Base-by-base conservation (phyloP, 1,284 basidiomycete genomes). In the Entoloma clypeatum region DNA sequence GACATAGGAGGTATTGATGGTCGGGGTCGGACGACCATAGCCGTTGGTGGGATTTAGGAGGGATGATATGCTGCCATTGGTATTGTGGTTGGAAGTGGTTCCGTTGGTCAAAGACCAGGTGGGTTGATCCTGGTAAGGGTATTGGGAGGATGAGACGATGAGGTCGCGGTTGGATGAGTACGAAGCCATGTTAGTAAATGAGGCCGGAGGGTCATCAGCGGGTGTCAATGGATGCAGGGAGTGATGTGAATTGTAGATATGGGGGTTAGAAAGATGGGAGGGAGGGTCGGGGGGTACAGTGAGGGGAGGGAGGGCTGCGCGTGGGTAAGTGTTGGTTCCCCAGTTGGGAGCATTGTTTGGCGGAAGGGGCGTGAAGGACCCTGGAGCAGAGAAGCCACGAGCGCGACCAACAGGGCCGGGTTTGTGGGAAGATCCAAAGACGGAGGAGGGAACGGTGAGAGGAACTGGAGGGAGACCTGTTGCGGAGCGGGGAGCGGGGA, bases 381-480 rank as follows among this genome's bases (percentile, higher is more conserved):
- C 82, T 36, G 86, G 86, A 2, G 85, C 83, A 45, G 86, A 86
- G 59, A 88, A 86, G 21, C 86, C 86, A 41, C 87, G 79, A 8
- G 80, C 71, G 40, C 86, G 76, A 44, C 77, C 77, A 43, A 71
- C 63, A 19, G 69, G 52, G 48, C 67, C 56, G 53, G 69, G 60
- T 52, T 71, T 71, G 55, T 67, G 59, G 51, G 70, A 53, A 38
- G 68, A 61, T 39, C 59, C 53, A 32, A 52, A 54, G 33, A 67
- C 59, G 19, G 68, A 61, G 21, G 67, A 67, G 23, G 80, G 80
- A 2, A 78, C 68, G 13, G 77, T 72, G 52, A 83, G 71, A 31
- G 81, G 72, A 14, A 83, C 68, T 7, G 74, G 72, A 36, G 73
- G 77, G 61, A 80, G 74, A 36, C 79, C 78, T 41, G 83, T 75